Conservation (phyloP, 768 basidiomycete species). For the Collybia mongolica region DNA sequence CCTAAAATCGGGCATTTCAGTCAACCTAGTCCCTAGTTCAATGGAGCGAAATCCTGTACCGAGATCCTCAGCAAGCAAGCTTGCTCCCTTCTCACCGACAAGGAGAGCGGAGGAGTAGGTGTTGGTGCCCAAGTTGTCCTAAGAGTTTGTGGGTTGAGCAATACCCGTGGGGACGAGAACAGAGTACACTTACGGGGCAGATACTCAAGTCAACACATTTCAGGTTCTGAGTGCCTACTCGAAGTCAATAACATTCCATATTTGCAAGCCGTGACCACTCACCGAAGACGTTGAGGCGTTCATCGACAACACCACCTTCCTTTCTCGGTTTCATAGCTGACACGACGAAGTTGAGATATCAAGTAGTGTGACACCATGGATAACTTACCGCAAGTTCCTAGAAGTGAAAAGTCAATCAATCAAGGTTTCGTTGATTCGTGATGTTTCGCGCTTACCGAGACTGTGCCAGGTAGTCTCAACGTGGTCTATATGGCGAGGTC, state of each 20-base stretch:
- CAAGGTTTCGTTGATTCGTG: too few species aligned
- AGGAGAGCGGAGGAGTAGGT: constrained; percentile 71
- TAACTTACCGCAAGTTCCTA: constrained; percentile 42
- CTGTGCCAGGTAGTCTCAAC: constrained; percentile 82
- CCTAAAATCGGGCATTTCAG: constrained; percentile 30
- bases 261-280: neutral
- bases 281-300: constrained; percentile 60
- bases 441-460: constrained; percentile 37
- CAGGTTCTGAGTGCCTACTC: constrained; percentile 54
- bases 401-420: neutral
- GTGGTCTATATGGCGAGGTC: constrained; percentile 41
- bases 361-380: neutral
- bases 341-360: neutral
- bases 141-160: constrained; percentile 5
- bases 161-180: neutral
- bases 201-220: constrained; percentile 70
- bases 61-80: constrained; percentile 60
- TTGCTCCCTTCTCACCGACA: constrained; percentile 69
- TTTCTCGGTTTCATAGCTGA: constrained; percentile 66
- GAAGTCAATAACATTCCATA: too few species aligned
- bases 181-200: constrained; percentile 52
- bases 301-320: constrained; percentile 67
- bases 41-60: constrained; percentile 33
- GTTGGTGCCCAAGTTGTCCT: constrained; percentile 73
- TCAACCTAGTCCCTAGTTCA: neutral